A percentile compares a stretch with the other conserved stretches of the same genome.
These are phyloP conservation scores for Phytopythium kandeliae DNA, from an alignment of 352 stramenopile species.

Conservation along the genomic window DNA sequence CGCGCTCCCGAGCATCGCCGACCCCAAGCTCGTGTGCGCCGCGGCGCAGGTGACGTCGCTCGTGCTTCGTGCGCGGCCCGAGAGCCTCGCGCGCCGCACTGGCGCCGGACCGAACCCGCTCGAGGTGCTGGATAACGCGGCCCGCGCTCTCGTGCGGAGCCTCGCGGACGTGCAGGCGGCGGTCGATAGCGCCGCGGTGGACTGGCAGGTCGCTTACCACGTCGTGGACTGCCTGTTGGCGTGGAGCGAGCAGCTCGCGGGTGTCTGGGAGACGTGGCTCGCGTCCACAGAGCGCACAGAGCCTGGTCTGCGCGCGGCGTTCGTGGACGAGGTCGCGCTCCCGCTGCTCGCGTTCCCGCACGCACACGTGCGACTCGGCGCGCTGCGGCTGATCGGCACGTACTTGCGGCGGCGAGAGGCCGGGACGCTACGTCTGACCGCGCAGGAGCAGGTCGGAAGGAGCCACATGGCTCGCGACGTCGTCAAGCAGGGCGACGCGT, in stretches of 20 bases:
- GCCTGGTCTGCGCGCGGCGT: constrained; percentile 10
- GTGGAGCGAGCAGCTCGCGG: constrained; percentile 58
- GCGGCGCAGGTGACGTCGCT: constrained; percentile 73
- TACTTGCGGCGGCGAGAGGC: constrained; percentile 52
- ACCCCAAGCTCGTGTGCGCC: constrained; percentile 55
- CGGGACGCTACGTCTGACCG: constrained; percentile 32
- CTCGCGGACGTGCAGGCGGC: constrained; percentile 34
- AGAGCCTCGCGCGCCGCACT: constrained; percentile 58
- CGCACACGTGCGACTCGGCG: constrained; percentile 57
- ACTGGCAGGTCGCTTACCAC: constrained; percentile 65
- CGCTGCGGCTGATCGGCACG: constrained; percentile 50
- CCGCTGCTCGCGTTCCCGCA: constrained; percentile 73
- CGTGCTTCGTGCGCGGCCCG: constrained; percentile 62
- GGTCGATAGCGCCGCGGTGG: constrained; percentile 33
- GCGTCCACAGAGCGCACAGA: constrained; percentile 10
- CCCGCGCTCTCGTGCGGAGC: constrained; percentile 26
- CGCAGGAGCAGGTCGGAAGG: constrained; percentile 21
- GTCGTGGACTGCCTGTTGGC: constrained; percentile 54
- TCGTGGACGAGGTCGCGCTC: constrained; percentile 47
- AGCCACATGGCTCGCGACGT: constrained; percentile 12
- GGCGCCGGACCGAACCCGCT: constrained; percentile 9
- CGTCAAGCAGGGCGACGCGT: constrained; percentile 25
- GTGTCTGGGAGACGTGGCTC: constrained; percentile 62
- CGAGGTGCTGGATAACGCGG: constrained; percentile 34
- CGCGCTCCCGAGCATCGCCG: too few relatives aligned